phyloP scores from a whole-genome alignment of 495 filamentous ascomycete genomes.

The Filosporella fistucella region DNA sequence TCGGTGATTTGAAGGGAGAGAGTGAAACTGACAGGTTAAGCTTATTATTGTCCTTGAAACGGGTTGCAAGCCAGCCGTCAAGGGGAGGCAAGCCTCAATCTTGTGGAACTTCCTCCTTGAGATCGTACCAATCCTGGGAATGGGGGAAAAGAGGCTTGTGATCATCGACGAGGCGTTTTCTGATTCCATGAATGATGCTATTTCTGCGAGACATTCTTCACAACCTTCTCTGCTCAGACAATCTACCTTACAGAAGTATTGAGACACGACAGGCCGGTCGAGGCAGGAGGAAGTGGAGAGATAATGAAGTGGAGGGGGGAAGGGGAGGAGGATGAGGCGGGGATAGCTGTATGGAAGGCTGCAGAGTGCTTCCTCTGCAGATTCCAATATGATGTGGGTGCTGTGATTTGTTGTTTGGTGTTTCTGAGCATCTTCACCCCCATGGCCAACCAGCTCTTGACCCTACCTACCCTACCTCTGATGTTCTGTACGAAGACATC shows the following conservation, averaged over 20 bases:
- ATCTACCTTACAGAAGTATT: neutral
- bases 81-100: conserved; percentile 8
- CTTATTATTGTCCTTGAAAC: conserved; percentile 2
- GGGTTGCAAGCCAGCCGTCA: neutral
- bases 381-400: conserved; percentile 8
- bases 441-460: neutral
- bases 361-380: conserved; percentile 19
- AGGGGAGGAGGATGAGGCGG: neutral
- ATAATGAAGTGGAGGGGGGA: neutral
- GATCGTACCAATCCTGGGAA: neutral
- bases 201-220: conserved; percentile 1
- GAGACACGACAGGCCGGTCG: no score
- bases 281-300: neutral
- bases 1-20: conserved; percentile 11
- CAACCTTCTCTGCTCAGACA: no score
- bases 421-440: no score
- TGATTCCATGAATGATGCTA: no score
- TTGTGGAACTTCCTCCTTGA: conserved; percentile 5
- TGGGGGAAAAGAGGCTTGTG: conserved; percentile 13
- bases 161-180: conserved; percentile 1
- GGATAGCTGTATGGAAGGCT: conserved; percentile 21
- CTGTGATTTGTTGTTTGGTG: neutral
- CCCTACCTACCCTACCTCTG: neutral
- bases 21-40: conserved; percentile 9
- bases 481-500: neutral